phyloP scores from a whole-genome alignment of 2,329 filamentous ascomycete genomes.

The Pochonia chlamydosporia region DNA sequence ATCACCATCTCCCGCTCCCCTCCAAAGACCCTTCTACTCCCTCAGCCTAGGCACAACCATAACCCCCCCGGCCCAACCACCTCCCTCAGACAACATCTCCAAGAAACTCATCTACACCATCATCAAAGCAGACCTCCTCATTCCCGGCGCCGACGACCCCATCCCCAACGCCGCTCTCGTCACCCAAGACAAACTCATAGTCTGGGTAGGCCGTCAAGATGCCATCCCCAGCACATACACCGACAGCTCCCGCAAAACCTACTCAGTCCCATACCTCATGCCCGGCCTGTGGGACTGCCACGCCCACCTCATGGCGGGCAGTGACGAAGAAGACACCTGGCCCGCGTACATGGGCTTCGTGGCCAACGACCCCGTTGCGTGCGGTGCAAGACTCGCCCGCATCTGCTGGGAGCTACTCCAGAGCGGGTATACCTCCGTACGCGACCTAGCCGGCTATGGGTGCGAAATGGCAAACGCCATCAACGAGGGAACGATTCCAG shows the following conservation, averaged over 20 bases:
- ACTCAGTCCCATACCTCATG: conserved; percentile 36
- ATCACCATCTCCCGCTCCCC: too few species aligned
- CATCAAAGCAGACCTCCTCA: conserved; percentile 26
- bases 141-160: conserved; percentile 30
- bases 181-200: conserved; percentile 28
- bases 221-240: conserved; percentile 25
- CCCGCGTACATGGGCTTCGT: conserved; percentile 14
- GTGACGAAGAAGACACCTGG: conserved; percentile 20
- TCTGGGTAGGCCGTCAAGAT: conserved; percentile 27
- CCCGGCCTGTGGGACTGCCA: conserved; percentile 50
- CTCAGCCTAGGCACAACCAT: background rate
- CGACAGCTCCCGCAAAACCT: conserved; percentile 17
- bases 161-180: conserved; percentile 26
- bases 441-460: conserved; percentile 41
- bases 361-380: conserved; percentile 22
- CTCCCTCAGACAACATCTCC: background rate
- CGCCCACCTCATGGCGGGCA: conserved; percentile 33
- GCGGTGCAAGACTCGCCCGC: conserved; percentile 33
- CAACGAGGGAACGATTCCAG: conserved; percentile 35
- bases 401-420: conserved; percentile 33
- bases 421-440: conserved; percentile 43
- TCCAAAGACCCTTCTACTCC: background rate
- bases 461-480: conserved; percentile 36
- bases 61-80: background rate
- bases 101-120: conserved; percentile 26